Evolutionary conservation across 768 basidiomycete genomes (phyloP).

Genomic region (Boletellus sp.): DNA sequence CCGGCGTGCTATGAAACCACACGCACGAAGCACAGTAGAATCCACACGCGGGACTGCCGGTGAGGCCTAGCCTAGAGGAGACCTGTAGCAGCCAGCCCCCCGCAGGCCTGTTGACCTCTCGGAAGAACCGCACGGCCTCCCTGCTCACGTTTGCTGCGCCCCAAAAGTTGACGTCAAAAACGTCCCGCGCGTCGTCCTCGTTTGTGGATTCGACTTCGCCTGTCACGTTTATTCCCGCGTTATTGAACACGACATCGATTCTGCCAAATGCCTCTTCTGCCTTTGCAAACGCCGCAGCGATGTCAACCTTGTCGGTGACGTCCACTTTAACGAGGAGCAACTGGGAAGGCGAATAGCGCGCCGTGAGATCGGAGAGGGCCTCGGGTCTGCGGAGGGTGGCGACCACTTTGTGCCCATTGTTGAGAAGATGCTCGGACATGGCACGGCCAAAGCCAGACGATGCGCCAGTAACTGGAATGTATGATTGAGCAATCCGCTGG

Average conservation of each 20-base stretch:
- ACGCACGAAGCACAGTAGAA: constrained; percentile 30
- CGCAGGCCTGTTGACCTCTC: constrained; percentile 11
- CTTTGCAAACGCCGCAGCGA: constrained; percentile 27
- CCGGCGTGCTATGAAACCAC: neutral
- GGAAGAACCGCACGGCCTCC: neutral
- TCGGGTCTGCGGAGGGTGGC: constrained; percentile 43
- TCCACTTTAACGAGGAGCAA: constrained; percentile 33
- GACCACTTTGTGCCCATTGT: constrained; percentile 35
- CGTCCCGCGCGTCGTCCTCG: constrained; percentile 28
- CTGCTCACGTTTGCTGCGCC: neutral
- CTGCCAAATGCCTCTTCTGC: constrained; percentile 29
- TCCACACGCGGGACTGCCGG: constrained; percentile 8
- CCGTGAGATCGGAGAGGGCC: constrained; percentile 26
- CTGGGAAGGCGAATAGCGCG: constrained; percentile 19
- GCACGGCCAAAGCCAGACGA: constrained; percentile 38
- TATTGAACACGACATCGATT: constrained; percentile 38
- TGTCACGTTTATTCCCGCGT: constrained; percentile 27
- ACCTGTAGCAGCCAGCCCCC: constrained; percentile 40
- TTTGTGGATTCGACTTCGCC: constrained; percentile 36
- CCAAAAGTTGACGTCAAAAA: constrained; percentile 39
- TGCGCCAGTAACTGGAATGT: constrained; percentile 30
- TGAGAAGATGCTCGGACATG: constrained; percentile 33
- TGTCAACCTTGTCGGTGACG: constrained; percentile 24
- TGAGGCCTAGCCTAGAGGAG: constrained; percentile 34
- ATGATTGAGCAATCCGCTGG: neutral